phyloP scores from a whole-genome alignment of 768 basidiomycete genomes.

The Hirschioporus abietinus region DNA sequence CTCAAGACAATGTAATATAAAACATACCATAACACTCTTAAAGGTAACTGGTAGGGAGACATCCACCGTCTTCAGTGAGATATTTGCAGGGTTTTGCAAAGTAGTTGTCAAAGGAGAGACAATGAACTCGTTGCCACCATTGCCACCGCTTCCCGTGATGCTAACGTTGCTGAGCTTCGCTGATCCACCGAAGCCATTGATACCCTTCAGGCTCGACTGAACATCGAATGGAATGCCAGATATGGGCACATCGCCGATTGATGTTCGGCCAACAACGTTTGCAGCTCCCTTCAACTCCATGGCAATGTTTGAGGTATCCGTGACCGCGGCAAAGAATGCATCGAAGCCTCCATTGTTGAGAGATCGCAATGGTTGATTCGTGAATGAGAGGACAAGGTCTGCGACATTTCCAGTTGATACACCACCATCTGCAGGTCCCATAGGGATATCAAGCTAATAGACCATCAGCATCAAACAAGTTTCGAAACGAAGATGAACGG shows the following conservation, averaged over 20 bases:
- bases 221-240: conserved; percentile 60
- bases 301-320: conserved; percentile 37
- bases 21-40: conserved; percentile 34
- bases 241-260: conserved; percentile 64
- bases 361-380: conserved; percentile 49
- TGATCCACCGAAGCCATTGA: conserved; percentile 51
- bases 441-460: conserved; percentile 46
- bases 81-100: conserved; percentile 62
- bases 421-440: conserved; percentile 44
- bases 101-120: conserved; percentile 50
- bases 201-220: conserved; percentile 51
- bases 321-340: conserved; percentile 54
- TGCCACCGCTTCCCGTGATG: conserved; percentile 61
- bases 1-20: background rate
- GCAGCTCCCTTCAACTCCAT: conserved; percentile 52
- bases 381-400: conserved; percentile 51
- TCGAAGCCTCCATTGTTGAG: conserved; percentile 50
- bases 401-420: conserved; percentile 69
- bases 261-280: conserved; percentile 53
- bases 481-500: background rate
- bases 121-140: conserved; percentile 54
- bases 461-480: conserved; percentile 7
- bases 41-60: conserved; percentile 56
- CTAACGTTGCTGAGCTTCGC: conserved; percentile 51
- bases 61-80: conserved; percentile 54